phyloP scores from a whole-genome alignment of 2,329 filamentous ascomycete genomes.

The Grosmannia clavigera region DNA sequence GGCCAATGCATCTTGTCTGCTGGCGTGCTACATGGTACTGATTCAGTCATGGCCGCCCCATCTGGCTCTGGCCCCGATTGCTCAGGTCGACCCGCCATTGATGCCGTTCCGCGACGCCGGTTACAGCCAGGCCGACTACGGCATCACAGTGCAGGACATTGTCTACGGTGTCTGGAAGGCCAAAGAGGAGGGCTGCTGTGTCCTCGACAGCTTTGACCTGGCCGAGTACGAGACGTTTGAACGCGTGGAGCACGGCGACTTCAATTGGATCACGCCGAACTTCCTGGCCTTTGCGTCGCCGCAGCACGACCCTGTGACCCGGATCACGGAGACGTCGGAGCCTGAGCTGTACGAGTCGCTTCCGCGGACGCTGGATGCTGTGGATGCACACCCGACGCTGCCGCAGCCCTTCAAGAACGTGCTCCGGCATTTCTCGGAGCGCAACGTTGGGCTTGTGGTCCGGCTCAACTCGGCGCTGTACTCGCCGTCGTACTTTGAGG shows the following conservation, averaged over 20 bases:
- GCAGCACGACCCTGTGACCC: conserved; percentile 64
- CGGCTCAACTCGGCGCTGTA: conserved; percentile 93
- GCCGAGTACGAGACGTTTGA: conserved; percentile 96
- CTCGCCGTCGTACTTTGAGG: conserved; percentile 93
- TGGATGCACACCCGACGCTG: conserved; percentile 58
- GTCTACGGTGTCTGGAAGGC: conserved; percentile 98
- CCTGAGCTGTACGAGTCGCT: conserved; percentile 61
- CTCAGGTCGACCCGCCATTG: conserved; percentile 89
- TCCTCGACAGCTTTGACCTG: conserved; percentile 84
- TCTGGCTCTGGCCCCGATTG: conserved; percentile 85
- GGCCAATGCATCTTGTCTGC: conserved; percentile 84
- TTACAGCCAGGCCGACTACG: conserved; percentile 96
- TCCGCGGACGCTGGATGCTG: conserved; percentile 61
- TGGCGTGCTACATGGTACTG: conserved; percentile 97
- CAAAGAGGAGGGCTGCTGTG: conserved; percentile 88
- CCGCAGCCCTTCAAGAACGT: conserved; percentile 93
- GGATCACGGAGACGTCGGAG: conserved; percentile 60
- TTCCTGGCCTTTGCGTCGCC: conserved; percentile 96
- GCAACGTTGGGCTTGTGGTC: conserved; percentile 86
- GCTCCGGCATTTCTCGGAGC: conserved; percentile 72
- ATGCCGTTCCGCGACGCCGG: conserved; percentile 99
- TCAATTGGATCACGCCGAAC: conserved; percentile 96
- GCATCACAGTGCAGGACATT: conserved; percentile 89
- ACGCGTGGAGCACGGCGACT: conserved; percentile 94
- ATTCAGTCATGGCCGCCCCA: conserved; percentile 98